Base-by-base conservation (phyloP, 768 basidiomycete genomes). In the Udeniomyces megalosporus region DNA sequence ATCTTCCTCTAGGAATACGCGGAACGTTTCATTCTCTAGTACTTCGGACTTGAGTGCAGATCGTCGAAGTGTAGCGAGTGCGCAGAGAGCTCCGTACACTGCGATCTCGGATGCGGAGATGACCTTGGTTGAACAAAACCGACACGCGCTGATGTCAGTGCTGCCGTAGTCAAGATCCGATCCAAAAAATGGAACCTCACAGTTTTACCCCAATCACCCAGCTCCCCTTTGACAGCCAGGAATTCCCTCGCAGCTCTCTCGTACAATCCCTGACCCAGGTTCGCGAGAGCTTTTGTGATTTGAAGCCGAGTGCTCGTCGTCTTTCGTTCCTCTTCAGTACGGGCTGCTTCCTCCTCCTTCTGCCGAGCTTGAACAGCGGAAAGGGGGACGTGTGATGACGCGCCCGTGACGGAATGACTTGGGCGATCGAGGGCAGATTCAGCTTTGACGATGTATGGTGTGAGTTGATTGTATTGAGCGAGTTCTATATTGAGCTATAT, bases 101-200 rank as follows among this genome's bases (percentile, higher is more conserved):
- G 87, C 89, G 51, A 96, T 81, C 72, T 96, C 93, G 4, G 80
- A 80, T 0, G 86, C 80, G 0, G 87, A 79, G 42, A 95, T 77
- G 48, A 91, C 78, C 84, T n/a, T 87, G 69, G 11, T 8, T 8
- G 4, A 32, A 45, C n/a, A 59, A 29, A 29, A 48, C 22, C 7
- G 12, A 15, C 11, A 24, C 8, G 8, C 35, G n/a, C 7, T 42
- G 14, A 61, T 49, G 34, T 34, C 14, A 68, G 74, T 22, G 24
- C 10, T 8, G 17, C 8, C 38, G 38, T 8, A 42, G 8, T 42
- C 17, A 42, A 42, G 38, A 17, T 8, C 8, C 38, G 17, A 42
- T 8, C 38, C 38, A 42, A 42, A 11, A 17, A 32, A 52, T n/a
- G 51, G 35, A 3, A 12, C 66, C 73, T 53, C 45, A 77, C 88